These are phyloP conservation scores for Coemansia sp. DNA, from an alignment of 192 early-diverging fungal genomes.

Conservation along the genomic window DNA sequence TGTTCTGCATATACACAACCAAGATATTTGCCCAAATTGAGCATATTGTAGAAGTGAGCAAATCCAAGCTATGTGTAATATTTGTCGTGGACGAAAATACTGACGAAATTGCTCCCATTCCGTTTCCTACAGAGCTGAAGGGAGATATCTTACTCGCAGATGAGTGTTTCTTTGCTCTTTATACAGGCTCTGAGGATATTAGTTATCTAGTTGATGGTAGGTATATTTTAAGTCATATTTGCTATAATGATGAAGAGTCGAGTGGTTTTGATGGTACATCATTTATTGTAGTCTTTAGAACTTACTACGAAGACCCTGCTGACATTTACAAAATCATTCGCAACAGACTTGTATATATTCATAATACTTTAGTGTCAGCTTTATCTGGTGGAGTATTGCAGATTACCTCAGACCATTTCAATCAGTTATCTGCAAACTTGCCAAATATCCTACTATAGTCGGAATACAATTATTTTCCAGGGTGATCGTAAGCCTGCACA, in stretches of 20 bases:
- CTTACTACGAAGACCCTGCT: neutral
- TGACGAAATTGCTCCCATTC: neutral
- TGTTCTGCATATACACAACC: neutral
- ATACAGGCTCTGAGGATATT: neutral
- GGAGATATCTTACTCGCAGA: neutral
- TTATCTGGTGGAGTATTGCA: neutral
- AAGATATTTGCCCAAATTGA: neutral
- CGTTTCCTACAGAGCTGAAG: neutral
- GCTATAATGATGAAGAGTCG: neutral
- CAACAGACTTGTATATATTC: neutral
- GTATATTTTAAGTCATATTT: neutral
- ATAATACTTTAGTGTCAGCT: neutral
- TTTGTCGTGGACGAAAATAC: neutral
- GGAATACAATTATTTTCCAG: too few species aligned
- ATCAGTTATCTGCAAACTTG: too few species aligned
- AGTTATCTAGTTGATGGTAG: neutral
- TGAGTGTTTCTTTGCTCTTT: neutral
- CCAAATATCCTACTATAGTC: too few species aligned
- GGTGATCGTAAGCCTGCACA: too few species aligned
- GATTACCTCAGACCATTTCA: too few species aligned
- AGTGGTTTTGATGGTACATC: neutral
- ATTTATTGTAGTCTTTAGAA: neutral
- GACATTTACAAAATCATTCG: neutral
- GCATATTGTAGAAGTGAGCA: neutral
- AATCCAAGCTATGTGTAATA: neutral